Percentiles rank a stretch among this genome's conserved stretches.
These are phyloP conservation scores for Ophiostoma novo-ulmi DNA, from an alignment of 2,329 filamentous ascomycete species.

Conservation along the genomic window DNA sequence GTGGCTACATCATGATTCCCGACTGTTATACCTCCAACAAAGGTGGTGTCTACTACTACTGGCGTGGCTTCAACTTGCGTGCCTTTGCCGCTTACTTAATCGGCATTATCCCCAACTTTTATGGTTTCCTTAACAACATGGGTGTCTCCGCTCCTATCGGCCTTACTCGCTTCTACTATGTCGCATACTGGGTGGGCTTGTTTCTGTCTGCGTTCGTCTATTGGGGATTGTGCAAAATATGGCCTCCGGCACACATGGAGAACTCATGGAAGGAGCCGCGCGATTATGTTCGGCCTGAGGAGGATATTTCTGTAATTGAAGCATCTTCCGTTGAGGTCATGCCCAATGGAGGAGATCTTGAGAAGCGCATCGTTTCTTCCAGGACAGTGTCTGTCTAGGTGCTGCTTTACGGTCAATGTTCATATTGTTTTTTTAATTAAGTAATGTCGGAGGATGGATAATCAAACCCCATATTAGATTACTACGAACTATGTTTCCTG, in stretches of 20 bases:
- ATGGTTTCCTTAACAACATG: slow-evolving; percentile 33
- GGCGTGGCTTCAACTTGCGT: slow-evolving; percentile 26
- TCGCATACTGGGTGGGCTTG: slow-evolving; percentile 52
- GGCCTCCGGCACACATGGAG: slow-evolving; percentile 26
- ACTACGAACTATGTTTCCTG: background rate
- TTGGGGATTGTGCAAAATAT: slow-evolving; percentile 27
- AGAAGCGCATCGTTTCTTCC: slow-evolving; percentile 1
- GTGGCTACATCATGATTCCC: slow-evolving; percentile 35
- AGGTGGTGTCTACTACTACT: slow-evolving; percentile 25
- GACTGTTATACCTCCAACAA: slow-evolving; percentile 31
- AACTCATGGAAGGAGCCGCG: slow-evolving; percentile 27
- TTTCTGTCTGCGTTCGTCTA: slow-evolving; percentile 37
- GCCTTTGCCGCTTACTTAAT: slow-evolving; percentile 31
- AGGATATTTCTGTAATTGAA: slow-evolving; percentile 21
- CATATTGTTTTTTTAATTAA: background rate
- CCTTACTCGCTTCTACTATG: slow-evolving; percentile 47
- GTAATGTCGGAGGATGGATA: background rate
- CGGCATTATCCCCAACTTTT: slow-evolving; percentile 39
- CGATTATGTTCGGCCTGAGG: slow-evolving; percentile 31
- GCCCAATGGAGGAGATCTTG: background rate
- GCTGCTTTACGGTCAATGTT: background rate
- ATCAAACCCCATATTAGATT: no score
- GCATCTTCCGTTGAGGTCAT: slow-evolving; percentile 6
- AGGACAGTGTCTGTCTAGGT: slow-evolving; percentile 2
- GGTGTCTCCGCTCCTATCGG: slow-evolving; percentile 34